A percentile compares a stretch with the other conserved stretches of the same genome.
Conservation (phyloP, 345 rosid species). For the Arabidopsis suecica region DNA sequence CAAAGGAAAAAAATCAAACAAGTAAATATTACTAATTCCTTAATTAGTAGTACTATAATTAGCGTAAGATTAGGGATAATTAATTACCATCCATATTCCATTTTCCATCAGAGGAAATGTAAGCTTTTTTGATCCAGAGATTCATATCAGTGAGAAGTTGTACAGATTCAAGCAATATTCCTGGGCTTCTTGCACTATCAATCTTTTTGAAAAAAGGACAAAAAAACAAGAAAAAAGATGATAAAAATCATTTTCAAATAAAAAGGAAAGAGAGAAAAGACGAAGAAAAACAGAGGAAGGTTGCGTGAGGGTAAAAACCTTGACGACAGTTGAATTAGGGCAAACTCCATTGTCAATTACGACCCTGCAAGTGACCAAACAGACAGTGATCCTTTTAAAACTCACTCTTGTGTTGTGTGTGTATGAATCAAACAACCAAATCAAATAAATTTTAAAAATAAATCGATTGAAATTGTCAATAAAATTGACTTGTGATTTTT, state of each 20-base stretch:
- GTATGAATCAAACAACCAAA: conserved; percentile 30
- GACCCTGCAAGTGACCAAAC: conserved; percentile 68
- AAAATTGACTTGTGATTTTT: conserved; percentile 30
- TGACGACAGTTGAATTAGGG: conserved; percentile 83
- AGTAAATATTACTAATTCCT: not conserved
- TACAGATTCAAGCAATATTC: conserved; percentile 87
- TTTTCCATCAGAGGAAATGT: conserved; percentile 83
- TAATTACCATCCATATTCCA: conserved; percentile 95
- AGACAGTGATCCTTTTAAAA: conserved; percentile 46
- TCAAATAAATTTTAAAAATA: not conserved
- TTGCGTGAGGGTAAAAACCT: conserved; percentile 71
- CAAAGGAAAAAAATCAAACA: conserved; percentile 13
- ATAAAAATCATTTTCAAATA: not conserved
- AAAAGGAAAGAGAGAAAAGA: not conserved
- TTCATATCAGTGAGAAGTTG: conserved; percentile 94
- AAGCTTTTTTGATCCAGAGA: conserved; percentile 86
- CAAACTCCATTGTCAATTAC: conserved; percentile 95
- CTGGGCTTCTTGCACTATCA: conserved; percentile 88
- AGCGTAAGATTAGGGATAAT: conserved; percentile 22
- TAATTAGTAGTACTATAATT: conserved; percentile 10
- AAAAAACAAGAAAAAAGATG: conserved; percentile 11
- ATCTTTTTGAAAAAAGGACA: conserved; percentile 46
- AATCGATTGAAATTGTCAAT: conserved; percentile 16
- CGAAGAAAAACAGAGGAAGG: conserved; percentile 27
- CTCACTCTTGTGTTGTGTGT: conserved; percentile 30